Percentiles rank a stretch among this genome's conserved stretches.
These are phyloP conservation scores for Chaetothyriales sp. DNA, from an alignment of 2,329 filamentous ascomycete genomes.

Conservation along the genomic window DNA sequence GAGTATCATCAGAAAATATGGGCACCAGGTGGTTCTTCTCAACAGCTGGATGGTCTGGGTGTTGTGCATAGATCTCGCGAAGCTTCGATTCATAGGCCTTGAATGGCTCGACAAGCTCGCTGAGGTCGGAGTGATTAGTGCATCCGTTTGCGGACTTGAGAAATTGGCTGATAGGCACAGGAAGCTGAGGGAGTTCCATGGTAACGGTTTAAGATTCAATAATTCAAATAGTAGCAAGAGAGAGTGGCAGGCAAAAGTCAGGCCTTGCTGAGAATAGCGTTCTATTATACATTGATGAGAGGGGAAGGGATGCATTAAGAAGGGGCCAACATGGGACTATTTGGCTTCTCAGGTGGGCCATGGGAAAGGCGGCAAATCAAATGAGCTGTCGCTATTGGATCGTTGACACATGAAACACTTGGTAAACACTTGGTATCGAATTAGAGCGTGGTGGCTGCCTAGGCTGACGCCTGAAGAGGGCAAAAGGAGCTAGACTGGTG, in stretches of 20 bases:
- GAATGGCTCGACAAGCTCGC: constrained; percentile 24
- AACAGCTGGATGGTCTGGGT: constrained; percentile 22
- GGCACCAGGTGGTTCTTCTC: constrained; percentile 23
- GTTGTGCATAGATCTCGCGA: constrained; percentile 27
- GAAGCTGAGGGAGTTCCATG: constrained; percentile 9
- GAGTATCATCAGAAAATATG: constrained; percentile 21
- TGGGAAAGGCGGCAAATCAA: too few species aligned
- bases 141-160: constrained; percentile 13
- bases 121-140: constrained; percentile 19
- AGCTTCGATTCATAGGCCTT: constrained; percentile 25
- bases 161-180: constrained; percentile 10
- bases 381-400: too few species aligned
- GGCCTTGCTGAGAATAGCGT: not conserved
- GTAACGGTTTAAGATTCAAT: not conserved
- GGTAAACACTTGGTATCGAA: too few species aligned
- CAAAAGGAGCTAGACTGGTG: not conserved
- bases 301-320: too few species aligned
- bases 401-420: too few species aligned
- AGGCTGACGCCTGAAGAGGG: not conserved
- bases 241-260: not conserved
- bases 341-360: too few species aligned
- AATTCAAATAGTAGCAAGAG: not conserved
- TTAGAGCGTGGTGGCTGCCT: not conserved
- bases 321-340: too few species aligned
- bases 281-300: too few species aligned